phyloP scores from a whole-genome alignment of 208 protist species.

The Acanthamoeba triangularis region DNA sequence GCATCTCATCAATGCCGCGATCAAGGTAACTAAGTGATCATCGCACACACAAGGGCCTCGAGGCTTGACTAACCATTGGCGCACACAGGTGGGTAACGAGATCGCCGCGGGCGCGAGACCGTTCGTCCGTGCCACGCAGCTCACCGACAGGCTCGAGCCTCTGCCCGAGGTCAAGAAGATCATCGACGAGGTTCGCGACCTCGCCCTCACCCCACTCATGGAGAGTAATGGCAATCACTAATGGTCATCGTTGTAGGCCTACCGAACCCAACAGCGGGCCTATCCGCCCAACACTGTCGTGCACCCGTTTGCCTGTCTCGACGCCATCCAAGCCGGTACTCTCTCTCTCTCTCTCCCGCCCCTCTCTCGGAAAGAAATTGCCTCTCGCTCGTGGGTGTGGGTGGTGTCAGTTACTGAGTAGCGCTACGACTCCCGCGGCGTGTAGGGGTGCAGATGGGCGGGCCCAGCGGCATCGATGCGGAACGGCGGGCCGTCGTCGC shows the following conservation, averaged over 20 bases:
- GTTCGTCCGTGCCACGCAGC: background rate
- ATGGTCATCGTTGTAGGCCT: background rate
- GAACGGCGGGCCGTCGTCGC: constrained; percentile 89
- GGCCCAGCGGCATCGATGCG: constrained; percentile 79
- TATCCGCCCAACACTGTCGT: constrained; percentile 29
- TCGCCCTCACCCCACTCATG: too few relatives aligned
- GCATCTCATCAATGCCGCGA: background rate
- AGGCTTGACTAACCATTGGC: background rate
- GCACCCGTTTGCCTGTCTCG: constrained; percentile 24
- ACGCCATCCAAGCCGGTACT: constrained; percentile 31
- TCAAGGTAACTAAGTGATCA: background rate
- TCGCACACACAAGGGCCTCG: background rate
- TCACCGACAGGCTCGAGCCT: background rate
- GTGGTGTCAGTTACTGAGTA: background rate
- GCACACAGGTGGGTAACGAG: background rate
- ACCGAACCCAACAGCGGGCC: background rate
- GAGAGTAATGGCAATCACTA: too few relatives aligned
- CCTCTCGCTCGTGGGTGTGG: background rate
- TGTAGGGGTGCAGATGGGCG: constrained; percentile 5
- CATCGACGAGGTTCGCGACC: background rate
- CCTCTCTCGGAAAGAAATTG: too few relatives aligned
- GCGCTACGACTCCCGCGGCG: too few relatives aligned
- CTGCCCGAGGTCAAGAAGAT: background rate
- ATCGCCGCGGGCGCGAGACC: background rate
- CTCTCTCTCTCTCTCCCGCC: too few relatives aligned